Evolutionary conservation across 805 yeast species (phyloP), one percentile per base, ranked within the genome.

Genomic region (Tetrapisispora fleetii): DNA sequence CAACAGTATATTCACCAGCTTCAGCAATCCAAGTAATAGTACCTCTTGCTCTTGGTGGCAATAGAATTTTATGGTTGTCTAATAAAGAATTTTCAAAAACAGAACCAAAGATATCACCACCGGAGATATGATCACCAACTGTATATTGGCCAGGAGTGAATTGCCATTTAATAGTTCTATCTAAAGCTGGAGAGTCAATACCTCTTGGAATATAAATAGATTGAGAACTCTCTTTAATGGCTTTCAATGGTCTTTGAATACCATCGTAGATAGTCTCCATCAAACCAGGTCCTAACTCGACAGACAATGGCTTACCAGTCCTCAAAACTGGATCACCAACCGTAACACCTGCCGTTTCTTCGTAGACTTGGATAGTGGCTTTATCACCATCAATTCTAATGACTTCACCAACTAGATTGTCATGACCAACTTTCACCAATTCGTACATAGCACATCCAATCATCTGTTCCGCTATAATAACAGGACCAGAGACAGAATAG

Each of bases 361-460:
- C 99, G 70, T 93, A 93, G 49, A 93, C 99, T 77, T 93, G 99
- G 62, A 93, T 88, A 43, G 99, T 93, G 51, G 97, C 96, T 72
- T 90, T 91, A 67, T 93, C 99, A 55, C 81, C 95, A 64, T 82
- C 93, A 57, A 93, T 91, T 76, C 99, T 83, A 69, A 93, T 93
- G 56, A 93, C 97, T 72, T 93, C 99, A 68, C 99, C 99, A 43
- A 93, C 98, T 67, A 93, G 79, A 68, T 79, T 87, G 60, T 87
- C 95, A 69, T 93, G 98, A 59, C 99, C 98, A 56, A 93, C 99
- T 69, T 83, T 89, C 63, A 91, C 99, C 70, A 93, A 78, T 69
- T 93, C 99, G 78, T 93, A 91, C 99, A 93, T 93, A 61, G 98
- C 97, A 80, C 97, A 88, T 54, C 99, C 99, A 71, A 90, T 86